Conservation (phyloP, 352 stramenopile species). For the Achlya hypogyna region DNA sequence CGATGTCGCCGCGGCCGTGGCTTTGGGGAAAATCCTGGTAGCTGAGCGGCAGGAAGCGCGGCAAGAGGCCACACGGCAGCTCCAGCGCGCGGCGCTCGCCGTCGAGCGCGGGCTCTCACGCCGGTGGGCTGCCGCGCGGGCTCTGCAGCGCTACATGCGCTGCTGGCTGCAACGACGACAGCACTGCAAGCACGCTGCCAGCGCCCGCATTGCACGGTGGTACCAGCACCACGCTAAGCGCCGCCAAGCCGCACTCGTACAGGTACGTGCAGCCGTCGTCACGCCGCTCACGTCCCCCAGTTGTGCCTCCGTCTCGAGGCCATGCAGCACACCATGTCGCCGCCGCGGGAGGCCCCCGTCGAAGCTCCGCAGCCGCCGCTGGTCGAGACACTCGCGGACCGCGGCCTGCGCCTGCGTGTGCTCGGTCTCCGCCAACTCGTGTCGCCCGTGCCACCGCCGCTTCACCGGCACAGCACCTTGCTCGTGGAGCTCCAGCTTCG, state of each 20-base stretch:
- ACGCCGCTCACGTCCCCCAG: neutral
- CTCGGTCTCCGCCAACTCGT: slow-evolving; percentile 1
- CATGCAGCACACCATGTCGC: neutral
- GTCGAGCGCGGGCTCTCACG: neutral
- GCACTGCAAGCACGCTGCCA: neutral
- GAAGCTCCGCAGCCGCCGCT: too few relatives aligned
- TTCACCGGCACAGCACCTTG: neutral
- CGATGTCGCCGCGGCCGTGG: neutral
- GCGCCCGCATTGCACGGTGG: neutral
- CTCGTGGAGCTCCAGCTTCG: neutral
- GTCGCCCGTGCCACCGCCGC: neutral
- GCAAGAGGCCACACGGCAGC: neutral
- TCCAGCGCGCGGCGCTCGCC: slow-evolving; percentile 1
- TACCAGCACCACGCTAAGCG: neutral
- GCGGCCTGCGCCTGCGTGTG: neutral
- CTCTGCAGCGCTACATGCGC: neutral
- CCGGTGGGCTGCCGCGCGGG: neutral
- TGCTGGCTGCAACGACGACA: neutral
- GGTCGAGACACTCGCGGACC: neutral
- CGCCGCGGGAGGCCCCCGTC: too few relatives aligned
- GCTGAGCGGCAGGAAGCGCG: neutral
- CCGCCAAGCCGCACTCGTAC: neutral
- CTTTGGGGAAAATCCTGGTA: slow-evolving; percentile 4
- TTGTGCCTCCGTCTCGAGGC: neutral
- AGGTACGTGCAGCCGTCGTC: neutral